Evolutionary conservation across 1,284 basidiomycete genomes (phyloP), one percentile per base, ranked within the genome.

Genomic region (Moesziomyces sp.): DNA sequence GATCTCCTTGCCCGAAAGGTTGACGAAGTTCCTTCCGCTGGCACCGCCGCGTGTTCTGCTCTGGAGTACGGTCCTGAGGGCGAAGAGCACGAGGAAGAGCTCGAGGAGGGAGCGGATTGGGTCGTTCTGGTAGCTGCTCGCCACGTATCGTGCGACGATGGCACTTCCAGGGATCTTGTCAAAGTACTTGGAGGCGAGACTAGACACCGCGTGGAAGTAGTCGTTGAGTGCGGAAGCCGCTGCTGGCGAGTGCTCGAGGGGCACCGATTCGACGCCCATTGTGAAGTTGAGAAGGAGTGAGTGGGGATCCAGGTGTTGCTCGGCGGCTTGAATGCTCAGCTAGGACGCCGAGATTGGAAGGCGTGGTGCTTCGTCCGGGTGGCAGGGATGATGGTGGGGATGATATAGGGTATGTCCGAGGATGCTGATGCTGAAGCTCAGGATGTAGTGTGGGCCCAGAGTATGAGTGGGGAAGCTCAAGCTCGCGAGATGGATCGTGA

Each of bases 1-100:
- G 63, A 98, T 91, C 90, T 99, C 97, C 93, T 96, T 94, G 77
- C 94, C 92, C 49, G 88, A 90, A 62, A 98, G 91, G 80, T 93
- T 89, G 68, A 99, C 93, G 84, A 95, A 97, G 63, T 84, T 91
- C 83, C 91, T 93, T n/a, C 90, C 91, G 28, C 89, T 90, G 58
- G 90, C 89, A 74, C 95, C 93, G 47, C 92, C 91, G 46, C 94
- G 88, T 0, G 95, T 98, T 34, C 96, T 88, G 30, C 91, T 91
- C 85, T 95, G 94, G 48, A 97, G 85, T 26, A 97, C 86, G 0
- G 95, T 99, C 55, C 93, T 87, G 21, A 94, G 92, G 34, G 82
- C 82, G 81, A 98, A 98, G 55, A 93, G 87, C 67, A 97, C 85
- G 45, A 99, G 89, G 54, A 96, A 89, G 46, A 98, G 85, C 85